phyloP scores from a whole-genome alignment of 192 early-diverging fungal species.

The Geranomyces variabilis region DNA sequence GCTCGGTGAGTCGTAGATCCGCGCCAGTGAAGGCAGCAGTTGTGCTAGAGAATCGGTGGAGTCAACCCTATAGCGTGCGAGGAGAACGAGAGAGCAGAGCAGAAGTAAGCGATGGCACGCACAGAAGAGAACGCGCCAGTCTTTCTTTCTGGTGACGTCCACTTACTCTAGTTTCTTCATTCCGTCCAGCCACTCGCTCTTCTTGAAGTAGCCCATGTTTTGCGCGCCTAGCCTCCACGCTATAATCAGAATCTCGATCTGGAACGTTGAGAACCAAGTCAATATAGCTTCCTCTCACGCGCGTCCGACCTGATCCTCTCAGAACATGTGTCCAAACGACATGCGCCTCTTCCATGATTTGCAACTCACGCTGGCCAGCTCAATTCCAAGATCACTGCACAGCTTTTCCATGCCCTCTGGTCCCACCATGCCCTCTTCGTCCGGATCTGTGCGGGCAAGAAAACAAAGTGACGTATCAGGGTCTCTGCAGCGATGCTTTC shows the following conservation, averaged over 20 bases:
- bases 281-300: too few relatives aligned
- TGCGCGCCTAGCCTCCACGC: conserved; percentile 35
- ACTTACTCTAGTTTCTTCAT: conserved; percentile 30
- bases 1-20: conserved; percentile 30
- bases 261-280: background rate
- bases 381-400: conserved; percentile 27
- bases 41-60: conserved; percentile 15
- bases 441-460: conserved; percentile 10
- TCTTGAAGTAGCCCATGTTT: conserved; percentile 37
- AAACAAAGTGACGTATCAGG: too few relatives aligned
- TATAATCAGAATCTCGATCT: conserved; percentile 38
- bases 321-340: too few relatives aligned
- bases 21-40: conserved; percentile 5
- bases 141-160: background rate
- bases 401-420: conserved; percentile 35
- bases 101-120: background rate
- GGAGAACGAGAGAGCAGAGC: background rate
- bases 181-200: conserved; percentile 34
- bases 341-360: too few relatives aligned
- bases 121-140: background rate
- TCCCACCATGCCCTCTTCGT: conserved; percentile 33
- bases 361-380: conserved; percentile 15
- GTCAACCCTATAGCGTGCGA: conserved; percentile 27
- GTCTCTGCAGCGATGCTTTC: background rate
- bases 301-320: too few relatives aligned